Percentiles rank a stretch among this genome's conserved stretches.
Conservation (phyloP, 2,329 filamentous ascomycete genomes). For the Myriosclerotinia duriaeana region DNA sequence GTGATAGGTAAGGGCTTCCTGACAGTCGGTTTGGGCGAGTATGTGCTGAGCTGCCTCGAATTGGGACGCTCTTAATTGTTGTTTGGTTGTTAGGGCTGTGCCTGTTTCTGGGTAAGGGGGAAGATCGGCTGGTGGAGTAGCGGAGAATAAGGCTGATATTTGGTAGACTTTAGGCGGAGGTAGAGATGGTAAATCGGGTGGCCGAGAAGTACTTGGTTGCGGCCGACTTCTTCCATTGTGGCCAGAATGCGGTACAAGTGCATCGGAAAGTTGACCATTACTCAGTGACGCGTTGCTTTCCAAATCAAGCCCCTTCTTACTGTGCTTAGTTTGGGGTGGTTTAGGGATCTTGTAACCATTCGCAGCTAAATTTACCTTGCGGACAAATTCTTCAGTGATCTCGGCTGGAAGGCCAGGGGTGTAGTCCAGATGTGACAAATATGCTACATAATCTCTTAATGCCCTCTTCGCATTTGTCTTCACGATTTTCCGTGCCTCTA, state of each 20-base stretch:
- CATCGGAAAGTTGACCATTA: slow-evolving; percentile 43
- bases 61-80: slow-evolving; percentile 39
- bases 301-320: slow-evolving; percentile 34
- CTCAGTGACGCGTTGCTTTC: slow-evolving; percentile 39
- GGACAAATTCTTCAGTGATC: slow-evolving; percentile 49
- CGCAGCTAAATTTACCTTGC: slow-evolving; percentile 57
- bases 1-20: slow-evolving; percentile 75
- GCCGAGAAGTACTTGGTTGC: slow-evolving; percentile 37
- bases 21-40: slow-evolving; percentile 46
- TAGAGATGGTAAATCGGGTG: slow-evolving; percentile 45
- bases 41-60: slow-evolving; percentile 39
- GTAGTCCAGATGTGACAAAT: slow-evolving; percentile 74
- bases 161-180: slow-evolving; percentile 52
- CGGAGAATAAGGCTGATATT: slow-evolving; percentile 67
- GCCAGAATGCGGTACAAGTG: slow-evolving; percentile 47
- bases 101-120: slow-evolving; percentile 61
- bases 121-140: slow-evolving; percentile 63
- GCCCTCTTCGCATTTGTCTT: slow-evolving; percentile 74
- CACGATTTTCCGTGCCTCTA: slow-evolving; percentile 66
- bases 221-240: slow-evolving; percentile 37
- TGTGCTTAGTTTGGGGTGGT: slow-evolving; percentile 36
- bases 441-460: slow-evolving; percentile 70
- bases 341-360: slow-evolving; percentile 46
- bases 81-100: slow-evolving; percentile 39
- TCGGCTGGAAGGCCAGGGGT: slow-evolving; percentile 53